A percentile compares a stretch with the other conserved stretches of the same genome.
These are phyloP conservation scores for Aegilops bicornis DNA, from an alignment of 176 grass and related monocot genomes.

Conservation along the genomic window DNA sequence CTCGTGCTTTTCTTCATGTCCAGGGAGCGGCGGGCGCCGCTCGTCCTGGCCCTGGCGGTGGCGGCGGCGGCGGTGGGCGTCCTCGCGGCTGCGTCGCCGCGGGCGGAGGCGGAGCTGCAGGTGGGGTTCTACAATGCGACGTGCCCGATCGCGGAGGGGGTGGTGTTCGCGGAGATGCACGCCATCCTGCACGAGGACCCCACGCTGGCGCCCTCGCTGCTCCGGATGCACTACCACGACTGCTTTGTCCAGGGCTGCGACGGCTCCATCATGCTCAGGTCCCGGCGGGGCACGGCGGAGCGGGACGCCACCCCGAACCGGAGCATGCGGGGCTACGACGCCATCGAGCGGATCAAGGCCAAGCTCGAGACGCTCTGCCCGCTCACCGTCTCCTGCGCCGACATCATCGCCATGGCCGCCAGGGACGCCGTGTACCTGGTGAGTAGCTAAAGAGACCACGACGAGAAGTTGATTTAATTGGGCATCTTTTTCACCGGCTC, in stretches of 20 bases:
- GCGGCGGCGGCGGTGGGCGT: background rate
- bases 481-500: too few species aligned
- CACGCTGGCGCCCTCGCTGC: conserved; percentile 48
- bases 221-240: conserved; percentile 75
- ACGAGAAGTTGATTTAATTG: background rate
- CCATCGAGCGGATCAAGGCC: conserved; percentile 57
- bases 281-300: conserved; percentile 33
- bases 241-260: conserved; percentile 69
- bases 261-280: conserved; percentile 47
- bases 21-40: background rate
- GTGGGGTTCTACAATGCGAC: conserved; percentile 44
- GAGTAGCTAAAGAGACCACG: too few species aligned
- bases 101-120: conserved; percentile 23
- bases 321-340: conserved; percentile 46
- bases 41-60: background rate
- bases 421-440: conserved; percentile 51
- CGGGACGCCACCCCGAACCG: conserved; percentile 52
- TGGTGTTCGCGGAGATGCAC: conserved; percentile 48
- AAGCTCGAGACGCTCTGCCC: conserved; percentile 48
- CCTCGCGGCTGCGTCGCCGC: background rate
- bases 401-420: conserved; percentile 58
- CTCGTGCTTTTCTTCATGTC: conserved; percentile 24
- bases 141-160: conserved; percentile 45
- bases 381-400: conserved; percentile 58
- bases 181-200: conserved; percentile 35